Conservation (phyloP, 371 early-diverging fungal genomes). For the Catenaria anguillulae region DNA sequence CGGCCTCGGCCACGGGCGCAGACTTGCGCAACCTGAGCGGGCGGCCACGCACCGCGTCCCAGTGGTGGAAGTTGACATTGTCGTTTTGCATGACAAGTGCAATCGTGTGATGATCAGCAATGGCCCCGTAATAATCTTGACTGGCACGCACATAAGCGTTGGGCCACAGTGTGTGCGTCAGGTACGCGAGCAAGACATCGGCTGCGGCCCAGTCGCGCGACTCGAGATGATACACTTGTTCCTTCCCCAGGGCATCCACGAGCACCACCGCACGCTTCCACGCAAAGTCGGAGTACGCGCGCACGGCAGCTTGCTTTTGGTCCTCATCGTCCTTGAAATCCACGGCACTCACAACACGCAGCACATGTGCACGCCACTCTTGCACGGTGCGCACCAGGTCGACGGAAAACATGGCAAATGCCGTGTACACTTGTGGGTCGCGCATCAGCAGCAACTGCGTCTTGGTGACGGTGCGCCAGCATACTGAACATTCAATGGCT, state of each 20-base stretch:
- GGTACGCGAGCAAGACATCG: not conserved
- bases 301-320: no score
- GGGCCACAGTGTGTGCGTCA: slow-evolving; percentile 3
- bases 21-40: not conserved
- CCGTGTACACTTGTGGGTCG: slow-evolving; percentile 1
- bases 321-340: not conserved
- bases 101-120: not conserved
- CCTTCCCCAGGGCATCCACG: not conserved
- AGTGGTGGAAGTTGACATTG: not conserved
- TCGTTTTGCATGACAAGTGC: not conserved
- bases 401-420: slow-evolving; percentile 5
- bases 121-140: not conserved
- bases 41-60: not conserved
- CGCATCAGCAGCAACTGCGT: not conserved
- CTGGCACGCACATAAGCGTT: not conserved
- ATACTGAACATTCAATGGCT: not conserved
- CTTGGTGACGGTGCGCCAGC: slow-evolving; percentile 1
- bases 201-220: not conserved
- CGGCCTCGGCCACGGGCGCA: not conserved
- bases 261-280: not conserved
- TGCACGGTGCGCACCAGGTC: slow-evolving; percentile 5
- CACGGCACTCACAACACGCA: not conserved
- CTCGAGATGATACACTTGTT: not conserved
- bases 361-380: not conserved
- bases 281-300: not conserved